Conservation (phyloP, 345 rosid species). For the Eucalyptus virginea region DNA sequence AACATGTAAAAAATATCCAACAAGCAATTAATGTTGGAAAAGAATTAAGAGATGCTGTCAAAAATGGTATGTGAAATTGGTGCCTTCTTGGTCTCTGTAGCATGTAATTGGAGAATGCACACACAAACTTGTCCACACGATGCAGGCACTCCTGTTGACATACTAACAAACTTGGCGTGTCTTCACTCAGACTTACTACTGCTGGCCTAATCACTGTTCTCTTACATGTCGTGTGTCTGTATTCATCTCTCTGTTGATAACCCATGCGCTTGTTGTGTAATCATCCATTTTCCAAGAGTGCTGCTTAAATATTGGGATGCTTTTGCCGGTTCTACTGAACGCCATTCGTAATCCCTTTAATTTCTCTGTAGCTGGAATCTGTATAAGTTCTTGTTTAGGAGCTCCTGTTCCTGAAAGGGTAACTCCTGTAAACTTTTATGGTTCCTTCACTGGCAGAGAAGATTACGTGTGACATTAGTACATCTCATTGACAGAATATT, state of each 20-base stretch:
- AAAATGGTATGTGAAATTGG: constrained; percentile 2
- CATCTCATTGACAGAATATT: background rate
- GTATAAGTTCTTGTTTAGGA: background rate
- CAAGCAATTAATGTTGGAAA: background rate
- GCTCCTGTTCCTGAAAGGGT: background rate
- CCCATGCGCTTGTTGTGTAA: background rate
- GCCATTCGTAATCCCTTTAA: background rate
- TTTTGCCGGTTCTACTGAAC: background rate
- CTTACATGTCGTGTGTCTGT: background rate
- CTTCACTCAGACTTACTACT: background rate
- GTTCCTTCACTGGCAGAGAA: background rate
- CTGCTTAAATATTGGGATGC: background rate
- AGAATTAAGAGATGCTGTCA: background rate
- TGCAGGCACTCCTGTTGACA: background rate
- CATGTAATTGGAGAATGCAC: background rate
- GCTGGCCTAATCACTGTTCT: background rate
- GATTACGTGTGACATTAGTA: background rate
- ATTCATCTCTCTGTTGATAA: background rate
- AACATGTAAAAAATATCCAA: background rate
- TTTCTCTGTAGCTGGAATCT: background rate
- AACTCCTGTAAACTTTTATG: background rate
- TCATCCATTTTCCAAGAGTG: background rate
- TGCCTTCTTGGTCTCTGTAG: background rate
- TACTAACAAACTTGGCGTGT: background rate
- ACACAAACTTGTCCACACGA: background rate